Base-by-base conservation (phyloP, 495 filamentous ascomycete genomes). In the Staphylotrichum tortipilum region DNA sequence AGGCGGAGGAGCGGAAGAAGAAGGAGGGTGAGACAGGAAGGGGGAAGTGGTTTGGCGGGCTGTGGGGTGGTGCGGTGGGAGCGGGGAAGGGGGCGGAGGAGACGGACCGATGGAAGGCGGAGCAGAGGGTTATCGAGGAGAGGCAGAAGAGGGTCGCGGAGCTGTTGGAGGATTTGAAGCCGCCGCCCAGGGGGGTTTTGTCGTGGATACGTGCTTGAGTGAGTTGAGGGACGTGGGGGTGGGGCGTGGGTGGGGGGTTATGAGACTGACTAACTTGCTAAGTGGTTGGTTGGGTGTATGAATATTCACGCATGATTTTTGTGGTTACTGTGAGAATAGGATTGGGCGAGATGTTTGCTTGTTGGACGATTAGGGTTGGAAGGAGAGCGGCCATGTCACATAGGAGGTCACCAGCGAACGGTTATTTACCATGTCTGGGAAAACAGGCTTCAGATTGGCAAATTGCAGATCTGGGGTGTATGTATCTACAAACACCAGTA, bases 51-150 rank as follows among this genome's bases (percentile, higher is more conserved):
- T 69, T 75, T 33, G 73, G 53, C 1, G 35, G 79, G 53, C 70
- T 80, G 41, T 79, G 77, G 62, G 70, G 18, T 39, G 36, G 36
- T 11, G 31, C 7, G 11, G 31, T 12, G 9, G 57, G 55, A 15
- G 43, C 24, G 21, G 33, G 6, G 15, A 10, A 12, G n/a, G 31
- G 30, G 43, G 30, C 50, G 47, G 63, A 64, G 45, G 59, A 55
- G 3, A 36, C 39, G 24, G 62, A 61, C 10, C 61, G 74, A 23
- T 78, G 74, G 76, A 64, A 67, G 36, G 72, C 76, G 2, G 78
- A 80, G 66, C 66, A 73, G 47, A 68, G 67, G 34, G 76, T 78
- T 2, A 72, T 79, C 15, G 60, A 59, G 45, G 76, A 80, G 49
- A 55, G 71, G 43, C 63, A 65, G 40, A 67, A 65, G 55, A 55